Conservation (phyloP, 2,329 filamentous ascomycete species). For the Apiospora kogelbergensis region DNA sequence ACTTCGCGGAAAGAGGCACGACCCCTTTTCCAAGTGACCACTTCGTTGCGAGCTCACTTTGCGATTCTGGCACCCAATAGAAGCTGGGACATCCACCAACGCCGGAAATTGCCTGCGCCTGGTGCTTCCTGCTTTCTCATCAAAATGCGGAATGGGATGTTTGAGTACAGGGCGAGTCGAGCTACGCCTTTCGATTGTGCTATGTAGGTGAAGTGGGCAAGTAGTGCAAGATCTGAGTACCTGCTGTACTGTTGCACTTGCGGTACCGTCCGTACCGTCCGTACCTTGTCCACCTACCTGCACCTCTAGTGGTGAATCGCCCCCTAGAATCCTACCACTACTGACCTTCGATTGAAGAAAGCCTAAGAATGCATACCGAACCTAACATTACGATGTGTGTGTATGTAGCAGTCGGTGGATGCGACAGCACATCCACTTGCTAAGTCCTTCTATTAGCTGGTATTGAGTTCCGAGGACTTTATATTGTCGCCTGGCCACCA, state of each 20-base stretch:
- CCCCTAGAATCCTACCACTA: not conserved
- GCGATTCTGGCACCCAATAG: not conserved
- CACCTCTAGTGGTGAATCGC: not conserved
- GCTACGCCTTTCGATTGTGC: too few relatives aligned
- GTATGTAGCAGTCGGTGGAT: not conserved
- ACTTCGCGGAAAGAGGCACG: not conserved
- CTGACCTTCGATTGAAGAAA: not conserved
- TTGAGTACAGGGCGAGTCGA: too few relatives aligned
- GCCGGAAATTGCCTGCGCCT: not conserved
- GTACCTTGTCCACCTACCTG: not conserved
- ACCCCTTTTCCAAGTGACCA: not conserved
- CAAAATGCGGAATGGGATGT: too few relatives aligned
- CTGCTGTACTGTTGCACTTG: not conserved
- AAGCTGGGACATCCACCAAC: not conserved
- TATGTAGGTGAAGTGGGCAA: too few relatives aligned
- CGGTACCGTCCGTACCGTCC: not conserved
- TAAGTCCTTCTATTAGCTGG: not conserved
- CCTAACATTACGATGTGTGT: not conserved
- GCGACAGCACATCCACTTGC: slow-evolving; percentile 1
- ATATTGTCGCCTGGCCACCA: not conserved
- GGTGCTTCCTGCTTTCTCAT: not conserved
- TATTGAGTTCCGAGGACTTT: not conserved
- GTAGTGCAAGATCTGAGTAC: not conserved
- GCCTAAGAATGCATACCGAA: not conserved
- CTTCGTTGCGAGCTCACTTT: not conserved